Evolutionary conservation across 495 filamentous ascomycete species (phyloP).

Genomic region (Acidomyces sp.): DNA sequence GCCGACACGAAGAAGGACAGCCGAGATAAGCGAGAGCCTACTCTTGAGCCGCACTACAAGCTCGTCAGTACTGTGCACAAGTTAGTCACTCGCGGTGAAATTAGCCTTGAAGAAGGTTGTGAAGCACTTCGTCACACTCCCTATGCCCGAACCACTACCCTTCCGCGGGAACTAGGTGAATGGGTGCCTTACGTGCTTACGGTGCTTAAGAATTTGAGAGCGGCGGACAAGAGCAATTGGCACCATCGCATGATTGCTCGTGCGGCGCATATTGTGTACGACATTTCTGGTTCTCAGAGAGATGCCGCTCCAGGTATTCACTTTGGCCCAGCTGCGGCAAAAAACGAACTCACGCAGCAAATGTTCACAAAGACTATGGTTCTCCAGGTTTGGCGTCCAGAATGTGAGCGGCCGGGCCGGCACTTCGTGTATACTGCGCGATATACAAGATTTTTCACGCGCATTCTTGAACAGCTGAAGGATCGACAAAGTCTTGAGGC

Average conservation of each 20-base stretch:
- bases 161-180: slow-evolving; percentile 39
- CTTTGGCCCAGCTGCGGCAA: slow-evolving; percentile 47
- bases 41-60: slow-evolving; percentile 94
- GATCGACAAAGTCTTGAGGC: slow-evolving; percentile 70
- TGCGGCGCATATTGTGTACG: slow-evolving; percentile 60
- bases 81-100: slow-evolving; percentile 39
- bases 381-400: slow-evolving; percentile 91
- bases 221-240: slow-evolving; percentile 89
- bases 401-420: slow-evolving; percentile 75
- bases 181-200: slow-evolving; percentile 69
- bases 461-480: slow-evolving; percentile 58
- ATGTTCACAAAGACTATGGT: slow-evolving; percentile 94
- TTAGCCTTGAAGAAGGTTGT: slow-evolving; percentile 38
- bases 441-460: slow-evolving; percentile 71
- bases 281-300: not conserved
- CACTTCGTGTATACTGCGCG: slow-evolving; percentile 89
- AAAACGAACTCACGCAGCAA: slow-evolving; percentile 63
- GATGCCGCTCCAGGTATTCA: slow-evolving; percentile 21
- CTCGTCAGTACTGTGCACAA: slow-evolving; percentile 80
- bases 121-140: slow-evolving; percentile 42
- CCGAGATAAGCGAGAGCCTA: slow-evolving; percentile 51
- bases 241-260: slow-evolving; percentile 85
- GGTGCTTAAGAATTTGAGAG: slow-evolving; percentile 59
- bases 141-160: slow-evolving; percentile 40
- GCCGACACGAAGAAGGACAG: slow-evolving; percentile 69